phyloP scores from a whole-genome alignment of 257 asterid genomes.

The Primulina huaijiensis region DNA sequence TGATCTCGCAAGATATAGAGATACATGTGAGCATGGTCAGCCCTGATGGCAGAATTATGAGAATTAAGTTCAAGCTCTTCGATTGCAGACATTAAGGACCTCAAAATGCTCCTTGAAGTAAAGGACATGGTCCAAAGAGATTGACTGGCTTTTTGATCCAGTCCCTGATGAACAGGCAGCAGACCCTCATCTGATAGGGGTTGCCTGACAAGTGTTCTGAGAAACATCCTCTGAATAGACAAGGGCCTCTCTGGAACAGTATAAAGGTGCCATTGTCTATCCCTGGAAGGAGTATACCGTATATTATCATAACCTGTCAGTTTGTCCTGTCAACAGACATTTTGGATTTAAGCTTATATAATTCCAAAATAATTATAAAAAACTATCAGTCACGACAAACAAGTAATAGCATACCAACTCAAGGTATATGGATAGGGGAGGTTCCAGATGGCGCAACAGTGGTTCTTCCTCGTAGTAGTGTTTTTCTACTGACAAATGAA shows the following conservation, averaged over 20 bases:
- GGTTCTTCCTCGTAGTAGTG: constrained; percentile 81
- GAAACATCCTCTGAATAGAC: constrained; percentile 74
- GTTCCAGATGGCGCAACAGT: constrained; percentile 92
- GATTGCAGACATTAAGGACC: constrained; percentile 85
- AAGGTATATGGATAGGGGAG: constrained; percentile 94
- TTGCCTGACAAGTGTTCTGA: constrained; percentile 93
- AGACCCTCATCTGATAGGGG: constrained; percentile 77
- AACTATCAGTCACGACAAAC: constrained; percentile 1
- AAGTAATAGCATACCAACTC: constrained; percentile 65
- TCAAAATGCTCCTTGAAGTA: constrained; percentile 89
- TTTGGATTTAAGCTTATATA: constrained; percentile 10
- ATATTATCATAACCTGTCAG: constrained; percentile 73
- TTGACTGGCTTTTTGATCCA: constrained; percentile 50
- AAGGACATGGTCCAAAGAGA: constrained; percentile 63
- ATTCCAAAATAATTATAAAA: constrained; percentile 1
- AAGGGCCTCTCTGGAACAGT: constrained; percentile 75
- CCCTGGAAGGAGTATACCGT: constrained; percentile 90
- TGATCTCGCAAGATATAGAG: constrained; percentile 83
- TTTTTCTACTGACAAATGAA: constrained; percentile 78
- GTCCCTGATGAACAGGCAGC: constrained; percentile 50
- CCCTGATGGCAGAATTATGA: constrained; percentile 74
- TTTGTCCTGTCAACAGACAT: constrained; percentile 64
- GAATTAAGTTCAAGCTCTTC: constrained; percentile 96
- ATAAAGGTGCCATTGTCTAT: constrained; percentile 98
- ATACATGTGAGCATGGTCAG: constrained; percentile 97